Percentiles rank a stretch among this genome's conserved stretches.
Evolutionary conservation across 352 stramenopile species (phyloP).

Genomic region (Phytophthora gonapodyides): DNA sequence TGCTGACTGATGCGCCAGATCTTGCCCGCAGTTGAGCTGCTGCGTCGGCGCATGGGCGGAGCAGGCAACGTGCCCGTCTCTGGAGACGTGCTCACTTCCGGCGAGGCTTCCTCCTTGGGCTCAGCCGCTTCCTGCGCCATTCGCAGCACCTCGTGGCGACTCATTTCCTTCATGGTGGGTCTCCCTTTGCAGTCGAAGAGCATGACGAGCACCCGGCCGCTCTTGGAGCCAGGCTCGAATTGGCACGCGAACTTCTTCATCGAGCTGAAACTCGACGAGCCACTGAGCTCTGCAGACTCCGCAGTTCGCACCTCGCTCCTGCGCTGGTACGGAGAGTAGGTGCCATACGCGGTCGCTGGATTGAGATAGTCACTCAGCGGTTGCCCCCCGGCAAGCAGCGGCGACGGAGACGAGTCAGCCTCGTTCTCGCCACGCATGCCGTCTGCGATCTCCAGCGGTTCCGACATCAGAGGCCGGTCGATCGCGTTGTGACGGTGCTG

Average conservation of each 20-base stretch:
- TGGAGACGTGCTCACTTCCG: conserved; percentile 1
- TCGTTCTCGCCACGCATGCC: conserved; percentile 20
- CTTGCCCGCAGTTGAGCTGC: conserved; percentile 25
- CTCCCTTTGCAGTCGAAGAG: conserved; percentile 51
- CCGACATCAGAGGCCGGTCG: conserved; percentile 16
- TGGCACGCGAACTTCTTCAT: conserved; percentile 43
- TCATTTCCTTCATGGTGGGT: conserved; percentile 55
- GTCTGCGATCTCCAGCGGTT: conserved; percentile 13
- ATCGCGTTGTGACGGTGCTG: neutral
- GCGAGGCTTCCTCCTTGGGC: conserved; percentile 23
- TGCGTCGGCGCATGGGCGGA: conserved; percentile 26
- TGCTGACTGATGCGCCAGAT: conserved; percentile 29
- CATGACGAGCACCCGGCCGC: conserved; percentile 46
- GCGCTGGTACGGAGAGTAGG: conserved; percentile 32
- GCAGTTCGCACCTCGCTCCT: conserved; percentile 22
- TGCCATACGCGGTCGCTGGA: conserved; percentile 32
- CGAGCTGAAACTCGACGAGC: conserved; percentile 14
- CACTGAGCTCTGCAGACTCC: conserved; percentile 14
- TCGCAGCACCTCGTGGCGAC: conserved; percentile 56
- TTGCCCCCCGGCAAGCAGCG: conserved; percentile 18
- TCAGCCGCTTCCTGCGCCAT: conserved; percentile 58
- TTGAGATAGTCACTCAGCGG: conserved; percentile 21
- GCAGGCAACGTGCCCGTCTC: conserved; percentile 10
- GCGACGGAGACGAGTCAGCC: conserved; percentile 18
- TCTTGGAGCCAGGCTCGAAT: conserved; percentile 48